Base-by-base conservation (phyloP, 345 rosid species). In the Murraya koenigii region DNA sequence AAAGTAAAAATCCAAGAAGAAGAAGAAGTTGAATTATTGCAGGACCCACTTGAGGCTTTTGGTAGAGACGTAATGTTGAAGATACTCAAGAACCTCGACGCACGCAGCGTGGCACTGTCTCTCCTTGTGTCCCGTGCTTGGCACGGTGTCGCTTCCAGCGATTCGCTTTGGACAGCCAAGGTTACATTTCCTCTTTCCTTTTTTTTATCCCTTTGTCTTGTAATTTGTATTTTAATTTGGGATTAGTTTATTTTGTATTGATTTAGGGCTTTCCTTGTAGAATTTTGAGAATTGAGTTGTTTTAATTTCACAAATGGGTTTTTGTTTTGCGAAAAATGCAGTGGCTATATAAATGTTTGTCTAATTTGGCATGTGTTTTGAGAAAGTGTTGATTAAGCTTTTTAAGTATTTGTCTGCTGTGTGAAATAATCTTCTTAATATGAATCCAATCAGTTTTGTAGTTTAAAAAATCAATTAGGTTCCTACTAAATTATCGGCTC, bases 51-150 rank as follows among this genome's bases (percentile, higher is more conserved):
- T 65, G 86, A 86, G 83, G 86, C 86, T 9, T 83, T 90, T 10
- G 94, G 92, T 2, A 67, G 75, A 78, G 94, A 88, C 79, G 20
- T 88, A 15, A 90, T 87, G 89, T 26, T 84, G 86, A 83, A 76
- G 86, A 85, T 87, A 32, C 74, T 90, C 32, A 75, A 77, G 68
- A 82, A 87, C 80, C 86, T 88, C 28, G 94, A 90, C 80, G 89
- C 92, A 80, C 88, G 84, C 89, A 90, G 92, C 87, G 82, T 90
- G 86, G 92, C 90, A 83, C 86, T 80, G 65, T 82, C 85, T 78
- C 83, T 85, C 59, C 82, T 84, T 17, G 92, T 88, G 44, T 88
- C 90, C 70, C 90, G 86, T 67, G 74, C 74, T 71, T 88, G 94
- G 94, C 78, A 87, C 79, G 28, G 68, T 30, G 84, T 88, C 54